Percentiles rank a stretch among this genome's conserved stretches.
Evolutionary conservation across 768 basidiomycete genomes (phyloP).

Genomic region (Agaricus sinodeliciosus): DNA sequence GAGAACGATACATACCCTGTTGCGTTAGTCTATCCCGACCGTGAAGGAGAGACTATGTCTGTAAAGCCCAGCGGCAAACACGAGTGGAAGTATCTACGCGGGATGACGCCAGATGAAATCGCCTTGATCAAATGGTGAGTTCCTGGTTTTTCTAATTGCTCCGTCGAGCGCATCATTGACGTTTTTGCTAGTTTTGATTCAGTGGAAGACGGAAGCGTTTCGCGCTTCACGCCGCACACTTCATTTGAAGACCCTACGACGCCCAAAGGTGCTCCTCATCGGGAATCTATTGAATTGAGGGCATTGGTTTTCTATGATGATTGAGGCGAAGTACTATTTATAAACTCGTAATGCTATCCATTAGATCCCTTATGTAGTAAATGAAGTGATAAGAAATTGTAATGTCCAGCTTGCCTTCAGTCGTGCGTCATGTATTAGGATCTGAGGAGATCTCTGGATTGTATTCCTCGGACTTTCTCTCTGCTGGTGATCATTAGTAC

Average conservation of each 20-base stretch:
- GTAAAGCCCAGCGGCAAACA: slow-evolving; percentile 39
- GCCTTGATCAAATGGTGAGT: slow-evolving; percentile 49
- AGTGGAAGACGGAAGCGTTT: slow-evolving; percentile 37
- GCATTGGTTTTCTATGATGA: slow-evolving; percentile 55
- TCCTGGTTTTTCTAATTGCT: neutral
- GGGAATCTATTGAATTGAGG: slow-evolving; percentile 56
- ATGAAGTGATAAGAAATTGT: no score
- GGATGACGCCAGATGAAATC: slow-evolving; percentile 40
- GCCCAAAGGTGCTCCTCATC: slow-evolving; percentile 37
- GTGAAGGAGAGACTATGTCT: slow-evolving; percentile 43
- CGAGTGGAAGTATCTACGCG: slow-evolving; percentile 44
- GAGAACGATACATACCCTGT: slow-evolving; percentile 36
- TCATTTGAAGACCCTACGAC: slow-evolving; percentile 50
- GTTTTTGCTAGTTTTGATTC: slow-evolving; percentile 18
- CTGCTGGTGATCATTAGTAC: neutral
- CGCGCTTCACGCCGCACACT: slow-evolving; percentile 53
- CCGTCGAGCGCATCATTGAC: no score
- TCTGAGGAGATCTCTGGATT: no score
- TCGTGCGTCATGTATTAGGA: no score
- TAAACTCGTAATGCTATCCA: no score
- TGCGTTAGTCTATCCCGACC: slow-evolving; percentile 39
- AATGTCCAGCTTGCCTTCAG: no score
- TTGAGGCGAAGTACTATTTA: no score
- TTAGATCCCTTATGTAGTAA: no score
- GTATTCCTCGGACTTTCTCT: no score